Conservation (phyloP, 768 basidiomycete species). For the Mycena capillaripes region DNA sequence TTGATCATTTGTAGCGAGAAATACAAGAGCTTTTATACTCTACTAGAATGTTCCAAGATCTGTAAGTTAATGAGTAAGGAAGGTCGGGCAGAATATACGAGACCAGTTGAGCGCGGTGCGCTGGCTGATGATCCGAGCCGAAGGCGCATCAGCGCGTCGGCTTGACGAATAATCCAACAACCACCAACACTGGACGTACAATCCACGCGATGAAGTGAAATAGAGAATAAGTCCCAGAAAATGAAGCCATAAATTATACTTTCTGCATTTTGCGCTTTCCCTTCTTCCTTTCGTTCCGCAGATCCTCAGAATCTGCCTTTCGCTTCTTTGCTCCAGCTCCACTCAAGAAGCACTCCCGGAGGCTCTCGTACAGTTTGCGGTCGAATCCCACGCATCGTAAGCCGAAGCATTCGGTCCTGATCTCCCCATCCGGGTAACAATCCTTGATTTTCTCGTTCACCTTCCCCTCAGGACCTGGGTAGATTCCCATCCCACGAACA, state of each 20-base stretch:
- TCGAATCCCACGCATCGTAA: constrained; percentile 18
- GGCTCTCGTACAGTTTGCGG: neutral
- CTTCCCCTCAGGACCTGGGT: neutral
- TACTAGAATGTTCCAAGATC: neutral
- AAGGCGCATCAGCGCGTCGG: constrained; percentile 2
- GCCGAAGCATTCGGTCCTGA: constrained; percentile 16
- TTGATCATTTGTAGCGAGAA: no score
- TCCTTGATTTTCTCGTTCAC: neutral
- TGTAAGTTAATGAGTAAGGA: constrained; percentile 2
- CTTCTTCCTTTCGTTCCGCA: neutral
- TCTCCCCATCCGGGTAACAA: constrained; percentile 9
- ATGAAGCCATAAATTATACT: no score
- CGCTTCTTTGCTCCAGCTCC: neutral
- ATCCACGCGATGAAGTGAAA: no score
- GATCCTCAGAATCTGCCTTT: constrained; percentile 3
- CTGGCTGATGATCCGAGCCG: constrained; percentile 10
- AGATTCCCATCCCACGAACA: neutral
- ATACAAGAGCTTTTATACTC: neutral
- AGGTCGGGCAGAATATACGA: neutral
- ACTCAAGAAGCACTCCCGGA: neutral
- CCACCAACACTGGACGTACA: no score
- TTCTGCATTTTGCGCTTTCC: neutral
- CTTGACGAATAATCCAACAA: neutral
- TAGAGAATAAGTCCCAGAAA: no score
- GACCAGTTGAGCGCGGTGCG: neutral